Evolutionary conservation across 441 rosid genomes (phyloP), one percentile per base, ranked within the genome.

Genomic region (Isatis lusitanica): DNA sequence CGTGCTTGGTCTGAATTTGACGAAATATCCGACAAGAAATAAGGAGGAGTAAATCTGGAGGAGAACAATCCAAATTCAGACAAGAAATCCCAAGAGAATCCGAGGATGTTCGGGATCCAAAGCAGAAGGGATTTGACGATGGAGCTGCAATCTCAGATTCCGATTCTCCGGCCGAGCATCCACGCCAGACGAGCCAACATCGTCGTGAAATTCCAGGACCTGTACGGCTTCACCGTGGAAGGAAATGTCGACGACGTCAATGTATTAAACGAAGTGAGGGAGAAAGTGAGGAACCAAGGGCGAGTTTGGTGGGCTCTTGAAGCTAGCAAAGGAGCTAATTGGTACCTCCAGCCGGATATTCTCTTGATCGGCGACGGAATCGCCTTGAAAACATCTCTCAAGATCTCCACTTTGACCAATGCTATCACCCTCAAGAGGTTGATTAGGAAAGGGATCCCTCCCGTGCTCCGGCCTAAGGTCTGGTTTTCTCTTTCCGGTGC

Each of bases 401-500:
- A 86, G 75, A 75, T 94, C 82, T 88, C 94, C 2, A 73, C 86
- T 69, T 60, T 94, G 63, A 85, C 96, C 1, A 94, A 94, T 80
- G 94, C 98, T 0, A 87, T 92, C 26, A 88, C 97, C 2, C 77
- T 94, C 82, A 94, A 86, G 91, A 86, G 80, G 86, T 82, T 94
- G 79, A 83, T 94, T 44, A 83, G 98, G 87, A 92, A 95, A 80
- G 99, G 99, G 43, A 95, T 95, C 33, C 98, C 99, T 2, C 99
- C 99, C 4, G 93, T 91, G 52, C 85, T 95, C 24, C 80, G 99
- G 74, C 99, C 98, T 1, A 95, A 92, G 86, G 94, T 95, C 52
- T 95, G 99, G 99, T 92, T 95, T 74, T 90, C 98, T 58, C 84
- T 95, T 30, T 95, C 99, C 1, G 99, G 99, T 71, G 97, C 99